These are phyloP conservation scores for Anthracocystis walkeri DNA, from an alignment of 1,284 basidiomycete species.

Conservation along the genomic window DNA sequence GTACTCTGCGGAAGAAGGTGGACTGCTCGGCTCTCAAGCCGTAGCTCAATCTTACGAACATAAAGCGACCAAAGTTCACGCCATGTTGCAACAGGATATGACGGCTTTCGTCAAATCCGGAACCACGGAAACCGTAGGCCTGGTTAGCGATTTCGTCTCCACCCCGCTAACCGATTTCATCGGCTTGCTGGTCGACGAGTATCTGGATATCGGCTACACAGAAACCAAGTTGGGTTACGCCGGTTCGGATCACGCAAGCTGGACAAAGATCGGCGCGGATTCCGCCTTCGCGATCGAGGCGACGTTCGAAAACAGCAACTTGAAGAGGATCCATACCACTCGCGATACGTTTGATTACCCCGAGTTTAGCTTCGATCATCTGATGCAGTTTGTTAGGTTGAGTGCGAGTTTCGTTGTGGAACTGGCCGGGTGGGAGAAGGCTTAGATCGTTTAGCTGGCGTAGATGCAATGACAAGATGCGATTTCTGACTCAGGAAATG, in stretches of 20 bases:
- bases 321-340: slow-evolving; percentile 58
- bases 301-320: slow-evolving; percentile 61
- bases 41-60: slow-evolving; percentile 83
- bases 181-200: slow-evolving; percentile 77
- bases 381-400: slow-evolving; percentile 63
- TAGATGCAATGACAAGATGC: background rate
- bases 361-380: slow-evolving; percentile 63
- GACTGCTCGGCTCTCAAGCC: slow-evolving; percentile 93
- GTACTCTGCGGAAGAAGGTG: slow-evolving; percentile 92
- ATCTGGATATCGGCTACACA: slow-evolving; percentile 72
- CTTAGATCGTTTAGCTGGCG: background rate
- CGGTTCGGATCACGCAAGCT: slow-evolving; percentile 79
- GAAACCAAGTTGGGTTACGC: slow-evolving; percentile 86
- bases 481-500: background rate
- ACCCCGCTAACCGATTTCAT: slow-evolving; percentile 79
- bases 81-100: slow-evolving; percentile 77
- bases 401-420: slow-evolving; percentile 63
- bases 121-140: slow-evolving; percentile 85
- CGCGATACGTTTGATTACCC: slow-evolving; percentile 50
- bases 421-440: slow-evolving; percentile 58
- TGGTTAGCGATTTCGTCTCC: slow-evolving; percentile 90
- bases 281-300: slow-evolving; percentile 68
- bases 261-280: slow-evolving; percentile 69
- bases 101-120: slow-evolving; percentile 91
- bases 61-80: slow-evolving; percentile 76